Conservation (phyloP, 768 basidiomycete species). For the Stropharia rugosoannulata region DNA sequence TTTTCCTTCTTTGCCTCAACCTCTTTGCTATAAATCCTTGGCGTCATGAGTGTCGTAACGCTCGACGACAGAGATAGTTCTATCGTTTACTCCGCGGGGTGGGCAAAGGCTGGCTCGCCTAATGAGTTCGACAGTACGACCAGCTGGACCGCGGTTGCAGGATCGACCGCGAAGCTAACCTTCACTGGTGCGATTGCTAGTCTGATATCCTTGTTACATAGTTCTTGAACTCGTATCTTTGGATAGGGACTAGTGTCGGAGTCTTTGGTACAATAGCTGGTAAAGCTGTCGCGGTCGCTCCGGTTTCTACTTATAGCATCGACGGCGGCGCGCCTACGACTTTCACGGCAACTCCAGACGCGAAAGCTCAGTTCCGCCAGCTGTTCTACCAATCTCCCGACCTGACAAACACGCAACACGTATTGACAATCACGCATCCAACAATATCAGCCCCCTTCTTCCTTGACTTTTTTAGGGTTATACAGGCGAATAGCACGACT, state of each 20-base stretch:
- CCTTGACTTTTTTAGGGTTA: conserved; percentile 22
- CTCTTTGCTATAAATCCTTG: not conserved
- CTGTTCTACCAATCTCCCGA: conserved; percentile 21
- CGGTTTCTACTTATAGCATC: conserved; percentile 20
- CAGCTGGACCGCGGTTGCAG: conserved; percentile 15
- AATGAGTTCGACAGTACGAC: conserved; percentile 19
- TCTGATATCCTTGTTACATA: not conserved
- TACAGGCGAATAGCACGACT: not conserved
- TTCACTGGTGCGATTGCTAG: conserved; percentile 18
- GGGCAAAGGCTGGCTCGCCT: conserved; percentile 15
- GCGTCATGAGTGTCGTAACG: conserved; percentile 10
- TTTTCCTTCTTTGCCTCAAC: not conserved
- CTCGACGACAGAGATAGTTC: conserved; percentile 20
- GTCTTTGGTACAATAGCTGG: conserved; percentile 22
- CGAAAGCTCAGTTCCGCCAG: conserved; percentile 12
- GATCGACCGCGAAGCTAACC: conserved; percentile 20
- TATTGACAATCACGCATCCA: conserved; percentile 19
- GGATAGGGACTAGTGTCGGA: conserved; percentile 19
- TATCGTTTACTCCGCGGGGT: conserved; percentile 18
- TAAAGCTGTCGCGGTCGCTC: not conserved
- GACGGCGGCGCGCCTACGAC: conserved; percentile 14
- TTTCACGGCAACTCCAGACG: conserved; percentile 9
- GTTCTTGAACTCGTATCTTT: not conserved
- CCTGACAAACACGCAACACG: conserved; percentile 19
- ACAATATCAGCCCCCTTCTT: conserved; percentile 14